These are phyloP conservation scores for Crepidotus variabilis DNA, from an alignment of 768 basidiomycete species.

Conservation along the genomic window DNA sequence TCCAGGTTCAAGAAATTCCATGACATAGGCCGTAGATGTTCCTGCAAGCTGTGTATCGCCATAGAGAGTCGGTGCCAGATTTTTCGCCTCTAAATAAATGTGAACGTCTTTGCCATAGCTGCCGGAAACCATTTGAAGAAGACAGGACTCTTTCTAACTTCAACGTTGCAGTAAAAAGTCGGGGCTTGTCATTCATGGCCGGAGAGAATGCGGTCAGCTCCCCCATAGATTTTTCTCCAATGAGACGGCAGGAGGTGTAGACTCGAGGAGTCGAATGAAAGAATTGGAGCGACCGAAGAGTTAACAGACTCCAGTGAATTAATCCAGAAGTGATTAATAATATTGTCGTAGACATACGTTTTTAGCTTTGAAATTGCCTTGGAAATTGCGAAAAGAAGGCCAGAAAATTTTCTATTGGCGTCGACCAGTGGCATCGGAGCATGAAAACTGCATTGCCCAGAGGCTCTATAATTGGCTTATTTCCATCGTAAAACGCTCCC, in stretches of 20 bases:
- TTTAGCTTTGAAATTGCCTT: neutral
- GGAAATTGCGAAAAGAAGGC: neutral
- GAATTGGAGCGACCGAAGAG: too few species aligned
- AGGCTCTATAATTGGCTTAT: neutral
- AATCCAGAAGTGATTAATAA: neutral
- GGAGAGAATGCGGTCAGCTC: neutral
- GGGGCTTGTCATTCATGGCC: neutral
- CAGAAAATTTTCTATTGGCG: neutral
- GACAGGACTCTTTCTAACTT: neutral
- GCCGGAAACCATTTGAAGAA: conserved; percentile 1
- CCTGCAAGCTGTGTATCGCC: neutral
- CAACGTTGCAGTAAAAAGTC: neutral
- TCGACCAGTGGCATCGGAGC: neutral
- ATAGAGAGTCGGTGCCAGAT: neutral
- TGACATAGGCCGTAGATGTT: neutral
- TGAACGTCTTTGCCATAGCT: conserved; percentile 3
- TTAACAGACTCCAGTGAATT: neutral
- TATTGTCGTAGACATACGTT: neutral
- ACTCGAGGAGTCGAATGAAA: too few species aligned
- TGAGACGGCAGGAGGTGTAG: too few species aligned
- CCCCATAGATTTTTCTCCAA: too few species aligned
- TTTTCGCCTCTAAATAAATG: neutral
- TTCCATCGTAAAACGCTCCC: conserved; percentile 2
- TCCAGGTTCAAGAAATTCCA: conserved; percentile 1
- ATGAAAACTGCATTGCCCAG: neutral